Evolutionary conservation across 768 basidiomycete species (phyloP), one percentile per base, ranked within the genome.

Genomic region (Hericium coralloides): DNA sequence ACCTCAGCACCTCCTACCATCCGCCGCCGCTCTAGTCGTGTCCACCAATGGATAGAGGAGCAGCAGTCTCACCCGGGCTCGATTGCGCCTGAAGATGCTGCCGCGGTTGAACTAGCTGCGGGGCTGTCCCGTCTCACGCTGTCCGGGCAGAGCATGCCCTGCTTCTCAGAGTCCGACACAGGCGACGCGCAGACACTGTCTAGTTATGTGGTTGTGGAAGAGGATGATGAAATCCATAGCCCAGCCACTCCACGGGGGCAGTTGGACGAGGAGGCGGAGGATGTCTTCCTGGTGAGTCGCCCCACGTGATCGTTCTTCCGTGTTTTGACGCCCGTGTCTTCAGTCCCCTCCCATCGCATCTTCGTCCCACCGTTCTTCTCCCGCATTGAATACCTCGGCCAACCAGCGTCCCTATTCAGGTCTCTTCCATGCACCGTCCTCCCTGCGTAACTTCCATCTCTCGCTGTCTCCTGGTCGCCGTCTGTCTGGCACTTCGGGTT

Each of bases 11-110:
- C 8, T 56, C 60, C 14, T 57, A 58, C 68, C 55, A 53, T 73
- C 59, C 68, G 67, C 17, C 72, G 70, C 18, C 70, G 72, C 38
- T 70, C 74, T 15, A 74, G 72, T 59, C 75, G 67, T 53, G 62
- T 77, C 41, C 73, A 75, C 38, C 71, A 66, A n/a, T 79, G 77
- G 77, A 68, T 79, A 17, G 67, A 64, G 2, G 77, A 78, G 20
- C 71, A 76, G 53, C 73, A 71, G 55, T 52, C 63, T 23, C 65
- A 61, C 38, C 58, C 64, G 10, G 52, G 60, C n/a, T 58, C 63
- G 48, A 48, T 31, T 31, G 7, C 31, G 31, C 31, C 31, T 31
- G 31, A 31, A 31, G 31, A 31, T 31, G 10, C 5, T 31, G 31
- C 31, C 31, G 31, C 31, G 31, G 31, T 31, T 31, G 31, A 31